Base-by-base conservation (phyloP, 164 flowering plant genomes). In the Vitis cinerea region DNA sequence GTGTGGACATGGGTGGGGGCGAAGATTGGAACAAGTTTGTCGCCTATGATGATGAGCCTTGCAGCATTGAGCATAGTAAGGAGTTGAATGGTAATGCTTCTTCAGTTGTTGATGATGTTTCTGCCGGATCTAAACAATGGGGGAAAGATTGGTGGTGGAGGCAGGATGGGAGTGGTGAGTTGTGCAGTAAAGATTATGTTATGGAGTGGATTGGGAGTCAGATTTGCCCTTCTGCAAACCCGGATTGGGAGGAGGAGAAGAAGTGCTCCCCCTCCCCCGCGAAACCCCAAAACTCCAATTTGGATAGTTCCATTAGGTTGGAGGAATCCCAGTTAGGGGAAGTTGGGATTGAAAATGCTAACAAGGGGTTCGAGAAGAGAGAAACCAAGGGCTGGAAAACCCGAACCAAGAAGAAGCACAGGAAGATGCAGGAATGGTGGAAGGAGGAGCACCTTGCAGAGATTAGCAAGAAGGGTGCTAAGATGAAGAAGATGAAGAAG, bases 101-200 rank as follows among this genome's bases (percentile, higher is more conserved):
- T 54, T 63, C 66, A 10, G 68, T 54, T 11, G 67, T 47, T 31
- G 87, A 83, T 63, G 85, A 85, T 2, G 63, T 37, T 37, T 37
- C 66, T 7, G 63, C 51, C 3, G 74, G 73, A 54, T 30, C 72
- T 4, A 85, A 84, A 72, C 97, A 87, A 72, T 93, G 97, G 93
- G 98, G 98, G 12, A 88, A 83, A 65, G 98, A 96, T 79, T 96
- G 99, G 99, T 96, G 98, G 99, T 96, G 99, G 99, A 96, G 71
- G 62, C 99, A 96, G 73, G 98, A 93, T 70, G 98, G 90, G 56
- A 90, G 89, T 73, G 92, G 90, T 54, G 97, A 96, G 60, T 80
- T 96, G 73, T 83, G 94, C 29, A 92, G 94, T 67, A 96, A 88
- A 77, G 99, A 96, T 78, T 93, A 96, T 78, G 98, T 96, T 2